These are phyloP conservation scores for Globisporangium radiosum DNA, from an alignment of 352 stramenopile genomes.

Conservation along the genomic window DNA sequence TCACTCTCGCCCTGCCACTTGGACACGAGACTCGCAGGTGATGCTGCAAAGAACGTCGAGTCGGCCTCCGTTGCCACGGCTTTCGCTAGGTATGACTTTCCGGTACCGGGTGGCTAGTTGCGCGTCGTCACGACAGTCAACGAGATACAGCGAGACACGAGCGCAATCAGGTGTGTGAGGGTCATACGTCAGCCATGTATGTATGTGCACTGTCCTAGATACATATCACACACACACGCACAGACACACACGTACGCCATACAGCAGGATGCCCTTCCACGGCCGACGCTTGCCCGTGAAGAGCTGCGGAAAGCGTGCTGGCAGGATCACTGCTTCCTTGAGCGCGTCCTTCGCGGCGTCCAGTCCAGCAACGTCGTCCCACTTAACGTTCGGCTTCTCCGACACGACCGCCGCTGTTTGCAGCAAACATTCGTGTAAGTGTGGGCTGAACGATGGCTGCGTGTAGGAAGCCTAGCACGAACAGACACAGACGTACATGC, in stretches of 20 bases:
- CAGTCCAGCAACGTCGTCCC: constrained; percentile 96
- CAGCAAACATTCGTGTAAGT: neutral
- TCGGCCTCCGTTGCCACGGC: constrained; percentile 98
- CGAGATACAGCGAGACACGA: neutral
- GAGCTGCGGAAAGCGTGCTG: constrained; percentile 94
- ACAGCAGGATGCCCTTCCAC: constrained; percentile 97
- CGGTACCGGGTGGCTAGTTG: constrained; percentile 72
- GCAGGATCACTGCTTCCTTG: constrained; percentile 99
- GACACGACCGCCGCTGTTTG: constrained; percentile 67
- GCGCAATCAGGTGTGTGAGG: neutral
- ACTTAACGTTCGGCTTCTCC: constrained; percentile 94
- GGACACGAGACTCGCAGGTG: constrained; percentile 95
- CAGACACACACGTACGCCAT: constrained; percentile 77
- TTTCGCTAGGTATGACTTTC: constrained; percentile 96
- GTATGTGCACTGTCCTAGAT: neutral
- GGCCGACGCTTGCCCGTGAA: constrained; percentile 91
- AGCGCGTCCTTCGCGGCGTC: constrained; percentile 95
- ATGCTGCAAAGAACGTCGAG: constrained; percentile 97
- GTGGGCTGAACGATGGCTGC: neutral
- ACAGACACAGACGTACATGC: constrained; percentile 38
- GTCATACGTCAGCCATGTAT: neutral
- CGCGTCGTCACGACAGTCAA: too few species aligned
- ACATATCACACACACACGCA: neutral
- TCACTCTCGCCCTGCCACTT: constrained; percentile 98
- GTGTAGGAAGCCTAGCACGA: too few species aligned